Base-by-base conservation (phyloP, 345 rosid genomes). In the Carallia brachiata region DNA sequence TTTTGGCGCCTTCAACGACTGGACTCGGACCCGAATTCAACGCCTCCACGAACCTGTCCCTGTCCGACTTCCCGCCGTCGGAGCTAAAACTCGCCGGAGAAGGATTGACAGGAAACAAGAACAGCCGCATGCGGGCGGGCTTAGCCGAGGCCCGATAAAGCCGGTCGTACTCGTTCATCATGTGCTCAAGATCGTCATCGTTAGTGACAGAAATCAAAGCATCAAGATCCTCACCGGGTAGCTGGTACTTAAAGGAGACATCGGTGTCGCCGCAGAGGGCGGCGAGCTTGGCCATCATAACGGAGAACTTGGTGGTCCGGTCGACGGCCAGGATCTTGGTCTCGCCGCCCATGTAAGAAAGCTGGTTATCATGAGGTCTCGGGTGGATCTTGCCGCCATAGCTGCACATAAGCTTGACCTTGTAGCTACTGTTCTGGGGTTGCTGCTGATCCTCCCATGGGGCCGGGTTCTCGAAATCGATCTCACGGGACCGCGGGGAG, bases 111-210 rank as follows among this genome's bases (percentile, higher is more conserved):
- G 91, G 87, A 30, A 94, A 91, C 36, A 94, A 73, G 72, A 94
- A 94, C 39, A 94, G 72, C 28, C 99, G 85, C 96, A 94, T 83
- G 79, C 99, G 85, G 13, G 90, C 91, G 2, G 97, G 95, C 84
- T 85, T 90, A 16, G 93, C 82, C 1, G 89, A 78, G 62, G 80
- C 77, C 17, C 95, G 95, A 59, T 19, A 81, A 36, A 90, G 82
- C 0, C 99, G 95, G 61, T 94, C 99, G 70, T 94, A 86, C 79
- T 94, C 99, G 37, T 85, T 89, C 97, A 91, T 91, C 95, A 94
- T 80, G 78, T 91, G 96, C 47, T 90, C 96, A 10, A 94, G 92
- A 84, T 91, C 97, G 17, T 94, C 97, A 23, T 94, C 97, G 76
- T 89, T 90, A 1, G 97, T 86, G 36, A 94, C 99, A 0, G 99